These are phyloP conservation scores for Puccinia polysora DNA, from an alignment of 1,284 basidiomycete genomes.

Conservation along the genomic window DNA sequence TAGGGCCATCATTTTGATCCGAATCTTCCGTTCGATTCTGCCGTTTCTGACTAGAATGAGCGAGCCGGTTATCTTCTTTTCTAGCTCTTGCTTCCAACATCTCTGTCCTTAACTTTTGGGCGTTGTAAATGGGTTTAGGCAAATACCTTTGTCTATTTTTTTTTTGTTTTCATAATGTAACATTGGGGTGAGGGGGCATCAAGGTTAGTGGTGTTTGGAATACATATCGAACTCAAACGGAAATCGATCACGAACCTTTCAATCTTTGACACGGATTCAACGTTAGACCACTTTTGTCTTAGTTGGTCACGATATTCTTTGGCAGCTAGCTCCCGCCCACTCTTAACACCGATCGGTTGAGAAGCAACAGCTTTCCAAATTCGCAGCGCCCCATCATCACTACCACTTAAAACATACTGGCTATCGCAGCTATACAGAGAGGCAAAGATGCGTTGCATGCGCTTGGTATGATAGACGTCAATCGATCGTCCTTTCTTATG, in stretches of 20 bases:
- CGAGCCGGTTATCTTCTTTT: slow-evolving; percentile 85
- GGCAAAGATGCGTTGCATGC: slow-evolving; percentile 74
- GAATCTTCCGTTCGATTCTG: not conserved
- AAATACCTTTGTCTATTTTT: slow-evolving; percentile 65
- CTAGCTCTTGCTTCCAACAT: slow-evolving; percentile 84
- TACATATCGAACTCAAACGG: not conserved
- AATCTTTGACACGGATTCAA: slow-evolving; percentile 74
- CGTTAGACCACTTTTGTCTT: slow-evolving; percentile 80
- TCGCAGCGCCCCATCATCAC: slow-evolving; percentile 93
- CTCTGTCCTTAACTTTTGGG: slow-evolving; percentile 78
- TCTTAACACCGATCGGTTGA: slow-evolving; percentile 85
- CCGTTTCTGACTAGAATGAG: slow-evolving; percentile 25
- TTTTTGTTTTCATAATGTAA: not conserved
- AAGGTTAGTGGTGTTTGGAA: not conserved
- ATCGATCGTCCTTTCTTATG: slow-evolving; percentile 62
- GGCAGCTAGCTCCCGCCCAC: slow-evolving; percentile 82
- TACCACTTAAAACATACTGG: slow-evolving; percentile 85
- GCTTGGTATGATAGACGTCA: slow-evolving; percentile 95
- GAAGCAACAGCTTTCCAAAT: slow-evolving; percentile 94
- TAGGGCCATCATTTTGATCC: not conserved
- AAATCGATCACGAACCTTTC: slow-evolving; percentile 57
- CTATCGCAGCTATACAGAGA: slow-evolving; percentile 81
- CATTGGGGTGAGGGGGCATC: not conserved
- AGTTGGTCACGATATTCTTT: slow-evolving; percentile 89
- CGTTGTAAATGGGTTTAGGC: slow-evolving; percentile 83